Evolutionary conservation across 2,329 filamentous ascomycete species (phyloP).

Genomic region (Phyllosticta citriasiana): DNA sequence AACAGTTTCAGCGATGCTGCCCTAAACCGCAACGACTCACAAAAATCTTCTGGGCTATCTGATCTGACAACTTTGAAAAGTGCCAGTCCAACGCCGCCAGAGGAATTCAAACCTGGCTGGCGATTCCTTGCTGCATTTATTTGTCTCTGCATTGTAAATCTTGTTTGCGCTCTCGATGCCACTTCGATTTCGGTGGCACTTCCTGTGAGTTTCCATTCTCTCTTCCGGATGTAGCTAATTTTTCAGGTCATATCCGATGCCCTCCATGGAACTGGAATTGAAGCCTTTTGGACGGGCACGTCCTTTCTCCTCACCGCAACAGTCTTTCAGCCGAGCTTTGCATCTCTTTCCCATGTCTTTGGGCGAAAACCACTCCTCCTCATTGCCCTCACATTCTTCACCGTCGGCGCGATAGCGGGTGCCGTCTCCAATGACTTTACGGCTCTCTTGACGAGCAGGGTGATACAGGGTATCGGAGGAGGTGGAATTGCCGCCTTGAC

Average conservation of each 20-base stretch:
- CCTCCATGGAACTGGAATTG: constrained; percentile 14
- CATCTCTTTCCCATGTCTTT: constrained; percentile 37
- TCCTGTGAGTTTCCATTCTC: constrained; percentile 20
- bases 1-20: neutral
- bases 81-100: neutral
- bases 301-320: constrained; percentile 59
- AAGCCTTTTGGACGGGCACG: constrained; percentile 64
- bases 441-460: constrained; percentile 34
- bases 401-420: constrained; percentile 34
- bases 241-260: constrained; percentile 20
- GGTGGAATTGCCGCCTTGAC: constrained; percentile 41
- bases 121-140: constrained; percentile 17
- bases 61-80: neutral
- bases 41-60: neutral
- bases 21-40: neutral
- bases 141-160: constrained; percentile 18
- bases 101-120: constrained; percentile 13
- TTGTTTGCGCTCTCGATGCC: constrained; percentile 18
- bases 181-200: constrained; percentile 17
- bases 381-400: constrained; percentile 32
- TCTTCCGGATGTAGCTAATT: constrained; percentile 29
- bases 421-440: constrained; percentile 33
- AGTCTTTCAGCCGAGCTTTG: constrained; percentile 45
- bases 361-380: constrained; percentile 35
- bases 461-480: constrained; percentile 42